Percentiles rank a stretch among this genome's conserved stretches.
Conservation (phyloP, 768 basidiomycete genomes). For the Mycena sanguinolenta region DNA sequence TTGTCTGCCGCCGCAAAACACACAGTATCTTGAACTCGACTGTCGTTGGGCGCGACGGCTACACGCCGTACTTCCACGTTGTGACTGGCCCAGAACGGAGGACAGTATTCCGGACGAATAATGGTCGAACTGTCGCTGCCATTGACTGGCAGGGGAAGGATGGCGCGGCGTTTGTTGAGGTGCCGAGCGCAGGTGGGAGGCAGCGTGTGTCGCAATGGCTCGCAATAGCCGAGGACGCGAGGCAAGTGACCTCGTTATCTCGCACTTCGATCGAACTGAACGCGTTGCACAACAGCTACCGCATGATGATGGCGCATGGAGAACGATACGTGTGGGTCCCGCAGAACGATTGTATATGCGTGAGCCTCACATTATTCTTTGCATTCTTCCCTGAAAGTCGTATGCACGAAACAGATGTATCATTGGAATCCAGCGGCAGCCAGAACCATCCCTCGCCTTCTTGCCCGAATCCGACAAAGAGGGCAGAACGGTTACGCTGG, state of each 20-base stretch:
- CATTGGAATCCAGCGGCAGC: slow-evolving; percentile 5
- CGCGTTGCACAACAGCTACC: not conserved
- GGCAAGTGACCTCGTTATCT: not conserved
- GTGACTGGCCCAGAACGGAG: not conserved
- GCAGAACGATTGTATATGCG: slow-evolving; percentile 28
- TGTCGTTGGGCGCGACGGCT: slow-evolving; percentile 25
- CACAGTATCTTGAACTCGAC: slow-evolving; percentile 27
- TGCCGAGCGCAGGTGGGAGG: not conserved
- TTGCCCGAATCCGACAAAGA: slow-evolving; percentile 27
- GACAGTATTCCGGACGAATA: slow-evolving; percentile 28
- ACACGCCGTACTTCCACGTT: slow-evolving; percentile 32
- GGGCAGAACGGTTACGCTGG: slow-evolving; percentile 3
- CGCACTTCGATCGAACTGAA: not conserved
- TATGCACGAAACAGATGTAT: slow-evolving; percentile 17
- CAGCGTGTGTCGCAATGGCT: slow-evolving; percentile 26
- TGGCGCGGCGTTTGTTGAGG: slow-evolving; percentile 13
- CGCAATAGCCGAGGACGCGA: slow-evolving; percentile 12
- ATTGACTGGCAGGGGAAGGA: slow-evolving; percentile 16
- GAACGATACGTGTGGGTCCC: slow-evolving; percentile 30
- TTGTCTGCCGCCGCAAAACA: slow-evolving; percentile 6
- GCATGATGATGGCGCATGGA: slow-evolving; percentile 16
- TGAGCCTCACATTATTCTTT: not conserved
- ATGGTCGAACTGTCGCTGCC: slow-evolving; percentile 20
- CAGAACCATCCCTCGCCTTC: slow-evolving; percentile 9
- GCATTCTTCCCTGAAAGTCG: not conserved